Percentiles rank a stretch among this genome's conserved stretches.
phyloP scores from a whole-genome alignment of 345 rosid species.

The Linum usitatissimum region DNA sequence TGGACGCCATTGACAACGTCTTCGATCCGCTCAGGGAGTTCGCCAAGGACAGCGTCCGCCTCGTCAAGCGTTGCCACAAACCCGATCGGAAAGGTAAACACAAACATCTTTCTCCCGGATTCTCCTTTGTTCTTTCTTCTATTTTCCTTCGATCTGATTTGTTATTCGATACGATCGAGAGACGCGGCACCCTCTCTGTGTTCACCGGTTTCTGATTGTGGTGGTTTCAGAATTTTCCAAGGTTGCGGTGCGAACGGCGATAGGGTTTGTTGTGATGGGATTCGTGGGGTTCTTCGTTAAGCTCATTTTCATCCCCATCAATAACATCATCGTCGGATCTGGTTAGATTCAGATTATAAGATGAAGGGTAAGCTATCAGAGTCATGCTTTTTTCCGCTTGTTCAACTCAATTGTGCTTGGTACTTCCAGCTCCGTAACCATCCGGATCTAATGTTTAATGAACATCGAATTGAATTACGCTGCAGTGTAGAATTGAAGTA shows the following conservation, averaged over 20 bases:
- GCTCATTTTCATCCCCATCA: constrained; percentile 6
- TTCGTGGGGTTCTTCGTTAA: constrained; percentile 6
- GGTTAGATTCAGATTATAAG: not conserved
- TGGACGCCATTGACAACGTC: constrained; percentile 4
- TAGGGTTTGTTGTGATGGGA: constrained; percentile 7
- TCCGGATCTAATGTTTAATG: too few relatives aligned
- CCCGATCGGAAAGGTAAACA: constrained; percentile 3
- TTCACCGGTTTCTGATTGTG: not conserved
- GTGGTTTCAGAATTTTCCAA: not conserved
- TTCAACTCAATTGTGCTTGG: too few relatives aligned
- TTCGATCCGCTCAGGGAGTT: constrained; percentile 5
- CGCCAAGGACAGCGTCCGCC: constrained; percentile 8
- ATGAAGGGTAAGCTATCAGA: too few relatives aligned
- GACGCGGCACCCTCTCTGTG: too few relatives aligned
- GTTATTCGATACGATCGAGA: not conserved
- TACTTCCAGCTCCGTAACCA: too few relatives aligned
- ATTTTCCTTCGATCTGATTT: not conserved
- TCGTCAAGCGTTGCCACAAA: constrained; percentile 9
- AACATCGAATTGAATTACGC: too few relatives aligned
- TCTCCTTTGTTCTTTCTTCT: not conserved
- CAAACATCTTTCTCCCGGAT: not conserved
- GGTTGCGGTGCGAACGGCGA: constrained; percentile 4
- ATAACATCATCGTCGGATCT: constrained; percentile 7
- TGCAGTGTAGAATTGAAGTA: too few relatives aligned
- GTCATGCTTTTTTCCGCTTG: too few relatives aligned